These are phyloP conservation scores for Populus trichocarpa DNA, from an alignment of 441 rosid genomes.

Conservation along the genomic window DNA sequence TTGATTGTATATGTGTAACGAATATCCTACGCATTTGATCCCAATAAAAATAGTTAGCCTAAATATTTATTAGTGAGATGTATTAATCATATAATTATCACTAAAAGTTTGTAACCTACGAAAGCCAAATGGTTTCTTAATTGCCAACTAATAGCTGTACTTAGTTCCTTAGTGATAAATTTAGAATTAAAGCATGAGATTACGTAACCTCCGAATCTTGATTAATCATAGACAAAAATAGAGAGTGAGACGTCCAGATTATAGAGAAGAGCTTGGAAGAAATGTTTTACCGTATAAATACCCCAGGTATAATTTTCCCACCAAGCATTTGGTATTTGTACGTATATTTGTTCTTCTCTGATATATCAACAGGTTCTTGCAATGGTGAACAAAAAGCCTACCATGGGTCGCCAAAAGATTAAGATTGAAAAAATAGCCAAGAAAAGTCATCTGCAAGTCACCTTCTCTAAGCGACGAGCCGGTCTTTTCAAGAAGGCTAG, in stretches of 20 bases:
- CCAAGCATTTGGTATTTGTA: neutral
- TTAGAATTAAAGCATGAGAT: neutral
- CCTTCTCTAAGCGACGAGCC: neutral
- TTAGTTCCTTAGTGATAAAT: neutral
- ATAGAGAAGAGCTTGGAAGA: neutral
- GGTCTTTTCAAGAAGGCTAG: conserved; percentile 6
- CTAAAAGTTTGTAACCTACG: neutral
- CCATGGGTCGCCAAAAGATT: neutral
- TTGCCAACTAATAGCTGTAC: neutral
- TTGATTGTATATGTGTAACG: neutral
- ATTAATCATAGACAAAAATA: neutral
- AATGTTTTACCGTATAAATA: neutral
- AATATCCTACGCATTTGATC: too few relatives aligned
- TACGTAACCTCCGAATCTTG: neutral
- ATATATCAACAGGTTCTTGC: neutral
- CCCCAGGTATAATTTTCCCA: neutral
- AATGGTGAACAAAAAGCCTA: neutral
- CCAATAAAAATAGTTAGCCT: neutral
- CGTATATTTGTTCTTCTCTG: neutral
- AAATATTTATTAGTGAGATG: neutral
- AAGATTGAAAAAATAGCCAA: neutral
- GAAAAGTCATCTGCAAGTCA: conserved; percentile 1
- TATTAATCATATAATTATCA: neutral
- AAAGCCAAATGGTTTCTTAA: neutral
- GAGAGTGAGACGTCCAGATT: neutral